Evolutionary conservation across 768 basidiomycete species (phyloP), one percentile per base, ranked within the genome.

Genomic region (Tylopilus vinaceipallidus): DNA sequence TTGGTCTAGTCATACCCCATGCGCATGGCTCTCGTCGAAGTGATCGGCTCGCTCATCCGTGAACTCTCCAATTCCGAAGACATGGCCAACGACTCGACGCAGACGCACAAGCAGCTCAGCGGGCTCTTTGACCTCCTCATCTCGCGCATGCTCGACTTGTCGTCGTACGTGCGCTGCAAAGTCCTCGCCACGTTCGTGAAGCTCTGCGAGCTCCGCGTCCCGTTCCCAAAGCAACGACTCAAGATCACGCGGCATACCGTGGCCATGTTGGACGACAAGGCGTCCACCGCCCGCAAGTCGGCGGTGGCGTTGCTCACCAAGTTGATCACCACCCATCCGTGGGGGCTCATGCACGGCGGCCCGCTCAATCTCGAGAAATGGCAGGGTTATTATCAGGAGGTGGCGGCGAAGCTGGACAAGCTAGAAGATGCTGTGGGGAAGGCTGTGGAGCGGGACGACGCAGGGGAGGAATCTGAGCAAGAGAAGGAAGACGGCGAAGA

Each of bases 11-110:
- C 94, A 0, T 97, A 98, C 63, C 91, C 94, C 0, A 94, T 99
- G 84, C 91, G 97, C 35, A 88, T 93, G 74, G 91, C 93, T 1
- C 77, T 99, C 48, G 81, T 99, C 43, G 95, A 98, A 64, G 80
- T 95, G 49, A 82, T 98, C 34, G 92, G 91, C 6, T 73, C 76
- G 50, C 81, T 98, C 53, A 92, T 98, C 62, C 75, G 77, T 37
- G 91, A 98, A 55, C 79, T 98, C 12, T 82, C 88, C 0, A 63
- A 69, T 17, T 76, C 81, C 3, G 67, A 71, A 17, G 78, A 78
- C 35, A 72, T 72, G 19, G 62, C 79, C 60, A 71, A 75, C 45
- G 73, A 76, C 42, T 75, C 78, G 35, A 68, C 68, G 6, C 67
- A 70, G 34, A 56, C 59, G 1, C 73, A 85, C 65, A 90, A 90